Percentiles rank a stretch among this genome's conserved stretches.
phyloP scores from a whole-genome alignment of 768 basidiomycete species.

The Suillus clintonianus region DNA sequence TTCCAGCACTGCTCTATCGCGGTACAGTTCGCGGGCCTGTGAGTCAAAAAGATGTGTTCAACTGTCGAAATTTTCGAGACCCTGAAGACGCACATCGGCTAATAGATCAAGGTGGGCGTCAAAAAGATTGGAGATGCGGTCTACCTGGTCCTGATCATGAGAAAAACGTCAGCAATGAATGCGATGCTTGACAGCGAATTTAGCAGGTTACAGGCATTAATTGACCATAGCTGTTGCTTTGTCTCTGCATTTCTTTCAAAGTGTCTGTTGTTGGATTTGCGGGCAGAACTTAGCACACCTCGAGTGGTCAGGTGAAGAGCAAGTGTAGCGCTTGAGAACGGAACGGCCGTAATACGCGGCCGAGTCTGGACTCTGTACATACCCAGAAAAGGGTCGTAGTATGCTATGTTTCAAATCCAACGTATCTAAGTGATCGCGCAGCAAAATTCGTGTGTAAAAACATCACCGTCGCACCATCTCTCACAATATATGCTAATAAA shows the following conservation, averaged over 20 bases:
- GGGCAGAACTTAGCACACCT: background rate
- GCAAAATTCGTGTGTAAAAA: background rate
- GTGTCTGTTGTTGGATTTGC: background rate
- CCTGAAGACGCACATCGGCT: conserved; percentile 53
- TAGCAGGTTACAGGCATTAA: conserved; percentile 49
- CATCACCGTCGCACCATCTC: background rate
- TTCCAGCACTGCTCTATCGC: conserved; percentile 66
- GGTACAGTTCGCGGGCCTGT: conserved; percentile 75
- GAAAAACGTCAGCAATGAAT: conserved; percentile 11
- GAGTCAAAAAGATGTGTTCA: conserved; percentile 5
- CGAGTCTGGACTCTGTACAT: too few relatives aligned
- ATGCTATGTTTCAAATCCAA: too few relatives aligned
- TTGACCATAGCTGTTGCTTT: conserved; percentile 46
- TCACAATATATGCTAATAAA: background rate
- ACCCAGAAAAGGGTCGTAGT: too few relatives aligned
- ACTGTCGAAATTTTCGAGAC: background rate
- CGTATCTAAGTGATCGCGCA: background rate
- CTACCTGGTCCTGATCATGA: conserved; percentile 66
- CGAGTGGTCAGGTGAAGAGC: background rate
- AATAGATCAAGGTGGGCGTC: conserved; percentile 68
- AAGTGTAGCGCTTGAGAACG: background rate
- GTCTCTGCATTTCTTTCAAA: conserved; percentile 11
- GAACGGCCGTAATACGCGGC: too few relatives aligned
- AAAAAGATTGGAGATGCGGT: conserved; percentile 56
- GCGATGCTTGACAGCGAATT: background rate